A percentile compares a stretch with the other conserved stretches of the same genome.
phyloP scores from a whole-genome alignment of 495 filamentous ascomycete genomes.

The Hypoxylon rickii region DNA sequence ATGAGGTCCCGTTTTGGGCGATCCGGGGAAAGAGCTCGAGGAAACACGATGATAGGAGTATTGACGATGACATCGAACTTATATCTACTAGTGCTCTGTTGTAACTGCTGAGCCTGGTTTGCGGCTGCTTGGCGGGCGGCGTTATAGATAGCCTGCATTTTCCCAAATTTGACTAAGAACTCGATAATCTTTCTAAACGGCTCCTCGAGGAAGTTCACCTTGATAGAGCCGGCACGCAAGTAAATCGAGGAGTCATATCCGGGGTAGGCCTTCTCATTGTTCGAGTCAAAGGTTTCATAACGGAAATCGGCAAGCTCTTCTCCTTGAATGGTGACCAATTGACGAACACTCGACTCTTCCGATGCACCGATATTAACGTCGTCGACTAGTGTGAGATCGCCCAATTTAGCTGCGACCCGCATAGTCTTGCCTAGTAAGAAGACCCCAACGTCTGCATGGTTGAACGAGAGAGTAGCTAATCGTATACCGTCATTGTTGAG shows the following conservation, averaged over 20 bases:
- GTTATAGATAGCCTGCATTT: conserved; percentile 99
- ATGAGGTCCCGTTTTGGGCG: conserved; percentile 70
- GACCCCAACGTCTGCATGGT: conserved; percentile 86
- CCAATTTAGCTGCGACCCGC: conserved; percentile 82
- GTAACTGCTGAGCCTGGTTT: conserved; percentile 88
- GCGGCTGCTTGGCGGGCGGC: conserved; percentile 94
- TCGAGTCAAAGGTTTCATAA: conserved; percentile 91
- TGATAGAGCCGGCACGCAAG: conserved; percentile 88
- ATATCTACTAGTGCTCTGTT: conserved; percentile 85
- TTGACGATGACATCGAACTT: conserved; percentile 92
- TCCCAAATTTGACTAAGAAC: conserved; percentile 96
- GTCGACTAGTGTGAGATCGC: conserved; percentile 85
- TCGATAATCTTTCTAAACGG: conserved; percentile 98
- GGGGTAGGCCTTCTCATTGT: conserved; percentile 70
- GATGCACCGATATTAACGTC: conserved; percentile 92
- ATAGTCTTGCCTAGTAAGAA: conserved; percentile 84
- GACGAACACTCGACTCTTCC: conserved; percentile 77
- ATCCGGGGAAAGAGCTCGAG: conserved; percentile 67
- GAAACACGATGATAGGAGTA: conserved; percentile 95
- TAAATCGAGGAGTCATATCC: conserved; percentile 94
- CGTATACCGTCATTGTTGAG: conserved; percentile 98
- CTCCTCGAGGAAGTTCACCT: conserved; percentile 94
- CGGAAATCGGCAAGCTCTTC: conserved; percentile 97
- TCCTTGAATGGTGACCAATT: conserved; percentile 90
- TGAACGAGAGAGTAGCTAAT: conserved; percentile 88